Conservation (phyloP, 2,329 filamentous ascomycete species). For the Exophiala alcalophila region DNA sequence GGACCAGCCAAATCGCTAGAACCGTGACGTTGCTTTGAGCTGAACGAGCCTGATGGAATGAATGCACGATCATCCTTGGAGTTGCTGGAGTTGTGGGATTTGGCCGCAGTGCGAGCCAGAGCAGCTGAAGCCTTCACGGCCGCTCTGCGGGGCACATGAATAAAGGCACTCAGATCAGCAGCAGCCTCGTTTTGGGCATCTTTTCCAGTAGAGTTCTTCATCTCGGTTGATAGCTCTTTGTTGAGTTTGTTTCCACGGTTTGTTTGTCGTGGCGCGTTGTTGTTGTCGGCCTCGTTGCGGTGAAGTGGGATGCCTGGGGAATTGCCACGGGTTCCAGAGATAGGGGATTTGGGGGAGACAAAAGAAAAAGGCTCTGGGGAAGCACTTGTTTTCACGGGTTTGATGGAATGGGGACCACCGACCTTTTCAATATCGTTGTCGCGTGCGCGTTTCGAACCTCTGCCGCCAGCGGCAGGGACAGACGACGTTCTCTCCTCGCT, state of each 20-base stretch:
- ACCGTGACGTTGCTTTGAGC: too few species aligned
- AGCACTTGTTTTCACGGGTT: too few species aligned
- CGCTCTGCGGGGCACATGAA: constrained; percentile 14
- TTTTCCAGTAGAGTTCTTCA: too few species aligned
- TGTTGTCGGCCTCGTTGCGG: background rate
- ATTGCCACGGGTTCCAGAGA: constrained; percentile 3
- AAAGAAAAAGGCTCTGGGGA: too few species aligned
- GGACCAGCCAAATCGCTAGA: too few species aligned
- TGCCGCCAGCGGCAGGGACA: constrained; percentile 43
- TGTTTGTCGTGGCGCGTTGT: background rate
- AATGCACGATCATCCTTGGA: background rate
- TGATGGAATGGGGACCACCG: constrained; percentile 23
- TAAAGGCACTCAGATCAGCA: constrained; percentile 4
- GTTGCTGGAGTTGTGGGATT: background rate
- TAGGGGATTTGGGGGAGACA: too few species aligned
- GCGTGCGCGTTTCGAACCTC: constrained; percentile 44
- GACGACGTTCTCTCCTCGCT: constrained; percentile 47
- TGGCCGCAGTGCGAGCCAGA: background rate
- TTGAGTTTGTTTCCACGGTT: too few species aligned
- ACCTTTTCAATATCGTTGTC: constrained; percentile 51
- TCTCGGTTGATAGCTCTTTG: too few species aligned
- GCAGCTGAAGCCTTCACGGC: constrained; percentile 13
- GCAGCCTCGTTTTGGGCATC: too few species aligned
- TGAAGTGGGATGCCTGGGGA: background rate
- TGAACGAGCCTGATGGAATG: too few species aligned